Conservation (phyloP, 495 filamentous ascomycete genomes). For the Xylaria intraflava region DNA sequence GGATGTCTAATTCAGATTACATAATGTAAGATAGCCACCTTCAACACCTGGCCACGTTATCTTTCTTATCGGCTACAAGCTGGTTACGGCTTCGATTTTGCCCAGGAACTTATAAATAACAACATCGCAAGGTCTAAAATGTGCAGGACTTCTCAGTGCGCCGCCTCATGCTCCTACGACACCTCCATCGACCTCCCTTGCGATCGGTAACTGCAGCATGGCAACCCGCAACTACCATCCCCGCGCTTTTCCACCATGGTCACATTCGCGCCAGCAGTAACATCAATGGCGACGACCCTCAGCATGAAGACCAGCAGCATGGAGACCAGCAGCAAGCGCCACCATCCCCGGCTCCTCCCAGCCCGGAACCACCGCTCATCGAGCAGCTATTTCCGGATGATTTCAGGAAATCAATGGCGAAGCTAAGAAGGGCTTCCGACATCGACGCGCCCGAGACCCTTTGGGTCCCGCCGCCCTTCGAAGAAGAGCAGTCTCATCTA, state of each 20-base stretch:
- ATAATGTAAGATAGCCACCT: too few relatives aligned
- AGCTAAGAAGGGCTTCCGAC: background rate
- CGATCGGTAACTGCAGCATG: constrained; percentile 27
- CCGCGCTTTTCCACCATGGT: constrained; percentile 18
- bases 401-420: constrained; percentile 13
- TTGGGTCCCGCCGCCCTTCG: constrained; percentile 9
- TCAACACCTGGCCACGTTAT: too few relatives aligned
- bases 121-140: constrained; percentile 16
- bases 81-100: too few relatives aligned
- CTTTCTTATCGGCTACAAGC: too few relatives aligned
- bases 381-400: constrained; percentile 55
- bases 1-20: background rate
- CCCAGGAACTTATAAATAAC: too few relatives aligned
- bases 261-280: background rate
- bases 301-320: background rate
- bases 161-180: constrained; percentile 33
- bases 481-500: background rate
- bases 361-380: constrained; percentile 36
- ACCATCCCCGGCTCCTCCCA: background rate
- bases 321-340: background rate
- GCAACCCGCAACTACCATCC: constrained; percentile 14
- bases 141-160: constrained; percentile 17
- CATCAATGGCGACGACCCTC: background rate
- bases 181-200: constrained; percentile 35
- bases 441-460: background rate